These are phyloP conservation scores for Trypethelium eluteriae DNA, from an alignment of 495 filamentous ascomycete species.

Conservation along the genomic window DNA sequence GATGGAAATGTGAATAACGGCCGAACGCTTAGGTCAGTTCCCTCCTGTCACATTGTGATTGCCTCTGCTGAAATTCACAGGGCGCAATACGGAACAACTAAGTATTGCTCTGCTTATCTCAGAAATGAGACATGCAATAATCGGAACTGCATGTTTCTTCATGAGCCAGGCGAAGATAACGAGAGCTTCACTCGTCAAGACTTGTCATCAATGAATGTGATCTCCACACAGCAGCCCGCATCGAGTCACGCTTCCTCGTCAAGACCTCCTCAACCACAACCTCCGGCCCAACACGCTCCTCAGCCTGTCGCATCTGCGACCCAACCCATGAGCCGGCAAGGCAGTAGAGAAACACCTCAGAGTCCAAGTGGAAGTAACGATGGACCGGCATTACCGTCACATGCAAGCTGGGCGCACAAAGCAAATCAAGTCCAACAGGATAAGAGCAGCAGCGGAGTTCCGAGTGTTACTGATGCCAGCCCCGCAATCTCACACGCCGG, in stretches of 20 bases:
- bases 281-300: conserved; percentile 43
- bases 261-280: conserved; percentile 42
- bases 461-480: conserved; percentile 71
- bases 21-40: conserved; percentile 56
- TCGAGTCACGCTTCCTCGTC: conserved; percentile 30
- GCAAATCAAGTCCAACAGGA: conserved; percentile 60
- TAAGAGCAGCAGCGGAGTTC: conserved; percentile 65
- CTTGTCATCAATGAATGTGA: conserved; percentile 88
- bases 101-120: conserved; percentile 97
- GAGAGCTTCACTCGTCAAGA: conserved; percentile 95
- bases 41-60: conserved; percentile 14
- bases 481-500: conserved; percentile 58
- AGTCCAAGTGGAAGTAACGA: conserved; percentile 52
- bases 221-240: conserved; percentile 66
- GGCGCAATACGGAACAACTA: conserved; percentile 95
- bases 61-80: conserved; percentile 40
- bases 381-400: conserved; percentile 78
- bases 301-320: conserved; percentile 47
- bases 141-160: conserved; percentile 91
- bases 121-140: conserved; percentile 89
- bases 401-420: conserved; percentile 86
- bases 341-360: conserved; percentile 66
- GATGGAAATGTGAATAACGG: conserved; percentile 90
- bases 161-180: conserved; percentile 92
- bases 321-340: conserved; percentile 64